Conservation (phyloP, 2,329 filamentous ascomycete species). For the Paraphoma chrysanthemicola region DNA sequence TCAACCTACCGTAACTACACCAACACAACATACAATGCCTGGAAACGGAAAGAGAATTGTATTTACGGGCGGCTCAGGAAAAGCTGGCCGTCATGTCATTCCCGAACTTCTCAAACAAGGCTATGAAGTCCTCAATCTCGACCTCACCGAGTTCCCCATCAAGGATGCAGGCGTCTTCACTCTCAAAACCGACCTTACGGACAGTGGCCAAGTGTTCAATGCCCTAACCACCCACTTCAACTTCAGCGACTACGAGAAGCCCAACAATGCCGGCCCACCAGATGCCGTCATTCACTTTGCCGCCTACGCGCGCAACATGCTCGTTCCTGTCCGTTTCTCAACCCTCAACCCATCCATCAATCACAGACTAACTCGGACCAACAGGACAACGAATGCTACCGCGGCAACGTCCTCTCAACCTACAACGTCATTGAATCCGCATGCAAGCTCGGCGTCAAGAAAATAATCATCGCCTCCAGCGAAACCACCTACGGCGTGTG, state of each 20-base stretch:
- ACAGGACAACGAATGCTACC: constrained; percentile 68
- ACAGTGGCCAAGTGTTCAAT: constrained; percentile 64
- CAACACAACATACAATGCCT: constrained; percentile 18
- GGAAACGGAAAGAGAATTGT: constrained; percentile 50
- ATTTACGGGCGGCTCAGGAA: constrained; percentile 58
- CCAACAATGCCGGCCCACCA: constrained; percentile 53
- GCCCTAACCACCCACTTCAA: constrained; percentile 63
- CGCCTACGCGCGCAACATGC: constrained; percentile 65
- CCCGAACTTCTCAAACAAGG: constrained; percentile 59
- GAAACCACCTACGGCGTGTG: constrained; percentile 69
- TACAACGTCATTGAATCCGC: constrained; percentile 71
- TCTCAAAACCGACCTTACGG: constrained; percentile 62
- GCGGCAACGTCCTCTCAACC: constrained; percentile 61
- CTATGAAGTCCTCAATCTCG: constrained; percentile 63
- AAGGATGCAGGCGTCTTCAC: constrained; percentile 57
- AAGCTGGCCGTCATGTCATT: constrained; percentile 63
- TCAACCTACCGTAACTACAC: too few species aligned
- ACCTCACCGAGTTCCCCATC: constrained; percentile 56
- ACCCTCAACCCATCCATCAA: too few species aligned
- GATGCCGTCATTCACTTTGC: constrained; percentile 70
- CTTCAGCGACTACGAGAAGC: constrained; percentile 57
- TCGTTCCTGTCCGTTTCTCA: constrained; percentile 47
- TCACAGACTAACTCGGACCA: too few species aligned
- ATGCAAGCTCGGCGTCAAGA: constrained; percentile 66
- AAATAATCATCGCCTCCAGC: constrained; percentile 66